phyloP scores from a whole-genome alignment of 2,329 filamentous ascomycete species.

The Neonectria ditissima region DNA sequence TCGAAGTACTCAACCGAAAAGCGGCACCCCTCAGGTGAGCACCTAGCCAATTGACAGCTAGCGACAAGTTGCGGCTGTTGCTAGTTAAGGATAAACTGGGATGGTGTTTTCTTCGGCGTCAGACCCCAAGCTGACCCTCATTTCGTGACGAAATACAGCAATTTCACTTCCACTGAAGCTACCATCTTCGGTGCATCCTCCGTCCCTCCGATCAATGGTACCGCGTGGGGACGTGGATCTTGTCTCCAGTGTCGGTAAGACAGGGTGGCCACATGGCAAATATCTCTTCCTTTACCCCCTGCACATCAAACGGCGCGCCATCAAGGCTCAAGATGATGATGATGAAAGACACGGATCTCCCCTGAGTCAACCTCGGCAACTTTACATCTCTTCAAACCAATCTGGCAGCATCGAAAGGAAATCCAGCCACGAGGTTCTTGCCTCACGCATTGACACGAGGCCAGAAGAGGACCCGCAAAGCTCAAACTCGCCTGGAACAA shows the following conservation, averaged over 20 bases:
- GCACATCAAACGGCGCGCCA: conserved; percentile 6
- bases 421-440: not conserved
- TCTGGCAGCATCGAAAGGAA: not conserved
- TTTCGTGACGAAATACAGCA: conserved; percentile 42
- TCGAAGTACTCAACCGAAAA: conserved; percentile 1
- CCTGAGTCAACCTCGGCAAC: not conserved
- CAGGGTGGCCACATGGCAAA: conserved; percentile 44
- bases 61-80: conserved; percentile 8
- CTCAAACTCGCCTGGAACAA: conserved; percentile 26
- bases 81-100: not conserved
- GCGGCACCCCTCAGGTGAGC: conserved; percentile 15
- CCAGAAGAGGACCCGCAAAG: conserved; percentile 5
- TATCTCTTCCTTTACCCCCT: conserved; percentile 16
- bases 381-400: not conserved
- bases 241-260: conserved; percentile 28
- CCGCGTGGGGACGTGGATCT: conserved; percentile 30
- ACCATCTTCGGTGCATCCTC: conserved; percentile 17
- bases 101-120: conserved; percentile 21
- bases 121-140: conserved; percentile 35
- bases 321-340: not conserved
- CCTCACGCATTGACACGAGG: not conserved
- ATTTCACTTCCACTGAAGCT: conserved; percentile 38
- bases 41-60: conserved; percentile 11
- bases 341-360: not conserved
- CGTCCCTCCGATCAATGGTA: conserved; percentile 1